Percentiles rank a stretch among this genome's conserved stretches.
phyloP scores from a whole-genome alignment of 202 grass and related monocot genomes.

The Setaria italica region DNA sequence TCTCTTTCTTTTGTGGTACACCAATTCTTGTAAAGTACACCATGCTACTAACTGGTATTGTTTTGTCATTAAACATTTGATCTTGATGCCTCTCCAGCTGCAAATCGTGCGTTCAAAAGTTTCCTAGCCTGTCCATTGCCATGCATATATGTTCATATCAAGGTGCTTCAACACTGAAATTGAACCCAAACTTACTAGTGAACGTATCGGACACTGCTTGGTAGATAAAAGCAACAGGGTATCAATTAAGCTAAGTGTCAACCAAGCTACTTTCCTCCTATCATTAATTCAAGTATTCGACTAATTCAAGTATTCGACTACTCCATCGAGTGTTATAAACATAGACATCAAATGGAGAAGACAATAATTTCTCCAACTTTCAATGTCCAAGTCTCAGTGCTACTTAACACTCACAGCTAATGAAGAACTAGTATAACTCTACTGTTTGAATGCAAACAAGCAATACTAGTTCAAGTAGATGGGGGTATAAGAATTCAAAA shows the following conservation, averaged over 20 bases:
- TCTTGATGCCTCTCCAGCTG: too few species aligned
- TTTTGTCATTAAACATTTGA: too few species aligned
- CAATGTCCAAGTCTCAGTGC: conserved; percentile 1
- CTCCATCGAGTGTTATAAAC: neutral
- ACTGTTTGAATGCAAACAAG: conserved; percentile 20
- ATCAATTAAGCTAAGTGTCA: conserved; percentile 12
- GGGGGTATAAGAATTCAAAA: conserved; percentile 17
- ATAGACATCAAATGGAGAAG: neutral
- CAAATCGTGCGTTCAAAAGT: too few species aligned
- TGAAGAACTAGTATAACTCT: conserved; percentile 24
- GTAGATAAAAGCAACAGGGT: conserved; percentile 27
- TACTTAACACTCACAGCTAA: conserved; percentile 7
- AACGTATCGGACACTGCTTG: conserved; percentile 21
- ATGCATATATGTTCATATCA: conserved; percentile 35
- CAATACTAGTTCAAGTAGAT: conserved; percentile 16
- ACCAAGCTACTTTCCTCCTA: conserved; percentile 10
- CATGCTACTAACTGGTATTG: too few species aligned
- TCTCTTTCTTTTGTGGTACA: neutral
- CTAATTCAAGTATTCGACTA: too few species aligned
- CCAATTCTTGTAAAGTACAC: neutral
- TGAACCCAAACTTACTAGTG: neutral
- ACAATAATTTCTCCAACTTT: conserved; percentile 11
- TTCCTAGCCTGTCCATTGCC: neutral
- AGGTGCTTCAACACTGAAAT: neutral
- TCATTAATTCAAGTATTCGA: neutral